Evolutionary conservation across 2,329 filamentous ascomycete species (phyloP).

Genomic region (Alternaria ethzedia): DNA sequence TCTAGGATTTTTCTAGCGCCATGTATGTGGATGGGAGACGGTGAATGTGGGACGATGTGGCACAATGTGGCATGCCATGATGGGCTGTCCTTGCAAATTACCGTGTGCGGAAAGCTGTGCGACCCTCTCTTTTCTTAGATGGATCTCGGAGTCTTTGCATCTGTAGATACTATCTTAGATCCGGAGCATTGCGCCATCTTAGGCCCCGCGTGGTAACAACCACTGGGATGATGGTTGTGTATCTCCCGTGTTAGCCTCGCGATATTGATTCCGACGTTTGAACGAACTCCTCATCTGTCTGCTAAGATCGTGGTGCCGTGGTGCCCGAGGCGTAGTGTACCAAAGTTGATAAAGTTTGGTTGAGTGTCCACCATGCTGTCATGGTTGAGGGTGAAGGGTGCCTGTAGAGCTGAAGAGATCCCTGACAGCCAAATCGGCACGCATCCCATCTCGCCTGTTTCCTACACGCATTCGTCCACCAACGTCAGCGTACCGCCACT

Average conservation of each 20-base stretch:
- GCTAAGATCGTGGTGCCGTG: not conserved
- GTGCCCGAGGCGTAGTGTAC: not conserved
- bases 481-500: conserved; percentile 8
- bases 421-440: not conserved
- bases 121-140: not conserved
- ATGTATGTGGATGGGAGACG: not conserved
- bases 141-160: conserved; percentile 1
- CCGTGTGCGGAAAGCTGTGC: conserved; percentile 4
- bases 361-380: not conserved
- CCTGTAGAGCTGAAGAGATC: not conserved
- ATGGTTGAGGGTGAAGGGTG: not conserved
- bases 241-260: conserved; percentile 14
- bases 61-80: conserved; percentile 2
- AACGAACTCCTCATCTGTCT: not conserved
- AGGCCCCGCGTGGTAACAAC: conserved; percentile 5
- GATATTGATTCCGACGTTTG: conserved; percentile 19
- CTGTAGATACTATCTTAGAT: conserved; percentile 5
- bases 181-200: conserved; percentile 21
- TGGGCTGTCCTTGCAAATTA: not conserved
- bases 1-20: conserved; percentile 35
- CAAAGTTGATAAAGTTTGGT: not conserved
- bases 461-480: not conserved
- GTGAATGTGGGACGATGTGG: not conserved
- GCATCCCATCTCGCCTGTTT: conserved; percentile 2
- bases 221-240: conserved; percentile 4